phyloP scores from a whole-genome alignment of 148 eudicot species.

The Linanthus parryae region DNA sequence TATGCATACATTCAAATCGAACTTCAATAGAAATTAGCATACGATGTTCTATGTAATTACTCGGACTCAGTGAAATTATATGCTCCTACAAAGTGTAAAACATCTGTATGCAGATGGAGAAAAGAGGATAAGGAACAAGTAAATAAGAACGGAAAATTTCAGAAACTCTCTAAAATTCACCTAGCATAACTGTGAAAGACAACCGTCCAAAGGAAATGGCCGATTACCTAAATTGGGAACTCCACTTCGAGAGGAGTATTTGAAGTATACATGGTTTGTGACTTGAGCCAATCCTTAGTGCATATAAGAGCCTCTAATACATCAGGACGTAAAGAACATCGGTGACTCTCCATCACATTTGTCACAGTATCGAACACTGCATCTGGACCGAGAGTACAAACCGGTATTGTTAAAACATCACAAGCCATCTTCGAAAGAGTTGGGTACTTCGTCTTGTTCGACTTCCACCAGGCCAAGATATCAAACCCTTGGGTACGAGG shows the following conservation, averaged over 20 bases:
- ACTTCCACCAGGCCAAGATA: slow-evolving; percentile 93
- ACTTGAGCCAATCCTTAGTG: slow-evolving; percentile 85
- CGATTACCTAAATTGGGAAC: slow-evolving; percentile 45
- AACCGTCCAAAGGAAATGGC: too few relatives aligned
- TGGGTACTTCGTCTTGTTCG: slow-evolving; percentile 80
- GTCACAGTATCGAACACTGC: slow-evolving; percentile 47
- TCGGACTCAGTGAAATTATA: too few relatives aligned
- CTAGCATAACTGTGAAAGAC: too few relatives aligned
- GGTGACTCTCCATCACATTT: slow-evolving; percentile 66
- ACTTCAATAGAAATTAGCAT: too few relatives aligned
- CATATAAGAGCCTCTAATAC: slow-evolving; percentile 87
- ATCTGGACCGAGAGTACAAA: slow-evolving; percentile 49
- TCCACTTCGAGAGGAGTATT: slow-evolving; percentile 53
- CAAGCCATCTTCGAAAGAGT: slow-evolving; percentile 94
- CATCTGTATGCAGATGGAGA: too few relatives aligned
- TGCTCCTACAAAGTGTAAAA: too few relatives aligned
- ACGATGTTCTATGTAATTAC: too few relatives aligned
- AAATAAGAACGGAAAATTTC: too few relatives aligned
- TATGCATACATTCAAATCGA: too few relatives aligned
- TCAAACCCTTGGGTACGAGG: slow-evolving; percentile 85
- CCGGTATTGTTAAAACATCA: slow-evolving; percentile 61
- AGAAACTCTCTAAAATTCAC: too few relatives aligned
- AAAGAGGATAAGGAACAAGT: too few relatives aligned
- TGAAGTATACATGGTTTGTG: slow-evolving; percentile 20
- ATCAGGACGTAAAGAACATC: slow-evolving; percentile 76